These are phyloP conservation scores for Catunica adiposa DNA, from an alignment of 2,329 filamentous ascomycete species.

Conservation along the genomic window DNA sequence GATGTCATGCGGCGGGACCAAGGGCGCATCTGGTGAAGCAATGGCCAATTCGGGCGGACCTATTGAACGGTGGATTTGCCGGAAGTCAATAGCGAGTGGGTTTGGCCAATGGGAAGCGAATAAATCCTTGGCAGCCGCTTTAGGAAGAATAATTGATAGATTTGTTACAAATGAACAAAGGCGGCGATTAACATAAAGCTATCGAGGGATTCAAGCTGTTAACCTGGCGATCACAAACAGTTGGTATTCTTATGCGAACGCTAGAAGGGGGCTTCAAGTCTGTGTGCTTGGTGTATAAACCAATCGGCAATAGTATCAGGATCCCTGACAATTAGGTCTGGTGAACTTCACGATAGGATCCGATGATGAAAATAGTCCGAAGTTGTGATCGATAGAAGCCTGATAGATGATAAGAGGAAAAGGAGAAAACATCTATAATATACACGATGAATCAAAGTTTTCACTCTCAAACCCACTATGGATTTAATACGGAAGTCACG, in stretches of 20 bases:
- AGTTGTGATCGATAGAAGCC: neutral
- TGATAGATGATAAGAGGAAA: neutral
- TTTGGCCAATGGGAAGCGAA: neutral
- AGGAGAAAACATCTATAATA: neutral
- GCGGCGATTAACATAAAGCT: no score
- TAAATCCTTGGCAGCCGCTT: neutral
- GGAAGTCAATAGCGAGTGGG: neutral
- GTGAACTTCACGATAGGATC: no score
- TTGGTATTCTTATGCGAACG: neutral
- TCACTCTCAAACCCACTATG: neutral
- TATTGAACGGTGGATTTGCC: neutral
- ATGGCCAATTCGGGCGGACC: neutral
- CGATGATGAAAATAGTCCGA: no score
- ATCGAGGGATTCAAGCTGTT: neutral
- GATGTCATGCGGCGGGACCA: neutral
- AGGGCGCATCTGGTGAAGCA: neutral
- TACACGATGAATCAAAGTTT: neutral
- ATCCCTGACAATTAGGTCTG: no score
- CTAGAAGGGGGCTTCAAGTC: neutral
- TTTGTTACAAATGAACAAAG: neutral
- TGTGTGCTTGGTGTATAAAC: neutral
- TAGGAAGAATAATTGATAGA: neutral
- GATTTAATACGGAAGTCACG: constrained; percentile 1
- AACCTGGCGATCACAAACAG: neutral
- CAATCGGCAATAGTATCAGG: neutral